Conservation (phyloP, 257 asterid genomes). For the Solanum tacnaense region DNA sequence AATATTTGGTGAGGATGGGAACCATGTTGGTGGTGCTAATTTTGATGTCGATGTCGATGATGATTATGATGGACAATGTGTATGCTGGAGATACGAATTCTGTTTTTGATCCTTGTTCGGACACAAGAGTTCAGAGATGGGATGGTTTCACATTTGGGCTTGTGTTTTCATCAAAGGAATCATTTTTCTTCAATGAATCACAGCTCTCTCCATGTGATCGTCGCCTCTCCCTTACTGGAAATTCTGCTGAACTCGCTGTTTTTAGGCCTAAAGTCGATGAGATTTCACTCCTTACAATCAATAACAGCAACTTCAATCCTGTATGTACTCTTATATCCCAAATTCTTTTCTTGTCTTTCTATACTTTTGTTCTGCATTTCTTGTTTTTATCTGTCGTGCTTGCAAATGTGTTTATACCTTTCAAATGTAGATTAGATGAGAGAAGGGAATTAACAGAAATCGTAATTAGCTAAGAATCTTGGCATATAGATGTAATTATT, state of each 20-base stretch:
- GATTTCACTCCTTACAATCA: conserved; percentile 78
- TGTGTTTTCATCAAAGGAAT: conserved; percentile 54
- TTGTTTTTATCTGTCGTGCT: not conserved
- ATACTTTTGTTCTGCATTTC: not conserved
- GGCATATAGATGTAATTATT: not conserved
- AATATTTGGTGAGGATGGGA: not conserved
- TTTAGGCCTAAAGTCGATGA: conserved; percentile 92
- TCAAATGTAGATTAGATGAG: too few relatives aligned
- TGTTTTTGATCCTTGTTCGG: conserved; percentile 67
- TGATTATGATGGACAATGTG: conserved; percentile 17
- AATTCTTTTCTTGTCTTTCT: not conserved
- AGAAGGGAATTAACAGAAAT: not conserved
- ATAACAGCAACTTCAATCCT: conserved; percentile 40
- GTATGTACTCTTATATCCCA: conserved; percentile 12
- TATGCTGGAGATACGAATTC: conserved; percentile 47
- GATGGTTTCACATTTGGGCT: conserved; percentile 92
- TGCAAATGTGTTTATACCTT: not conserved
- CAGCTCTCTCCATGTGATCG: conserved; percentile 93
- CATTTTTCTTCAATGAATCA: conserved; percentile 62
- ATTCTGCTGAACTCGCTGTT: conserved; percentile 41
- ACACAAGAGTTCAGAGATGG: conserved; percentile 44
- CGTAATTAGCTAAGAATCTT: not conserved
- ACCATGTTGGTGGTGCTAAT: conserved; percentile 9
- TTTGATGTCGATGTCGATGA: not conserved
- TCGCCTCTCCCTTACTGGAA: conserved; percentile 52